Base-by-base conservation (phyloP, 1,139 yeast species). In the Kazachstania sp. region DNA sequence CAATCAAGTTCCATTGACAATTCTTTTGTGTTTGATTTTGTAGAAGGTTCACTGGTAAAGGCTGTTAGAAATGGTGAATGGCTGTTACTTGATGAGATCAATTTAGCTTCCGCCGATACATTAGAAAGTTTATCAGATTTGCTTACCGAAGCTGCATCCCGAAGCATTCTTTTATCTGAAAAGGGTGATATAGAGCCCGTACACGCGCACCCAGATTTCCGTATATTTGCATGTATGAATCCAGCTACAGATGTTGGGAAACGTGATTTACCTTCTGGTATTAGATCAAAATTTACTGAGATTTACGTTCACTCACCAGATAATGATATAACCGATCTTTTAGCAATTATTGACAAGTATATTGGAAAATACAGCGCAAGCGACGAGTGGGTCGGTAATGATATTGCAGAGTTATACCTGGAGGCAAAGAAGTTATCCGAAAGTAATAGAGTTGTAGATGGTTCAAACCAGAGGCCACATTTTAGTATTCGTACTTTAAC, bases 171-270 rank as follows among this genome's bases (percentile, higher is more conserved):
- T 28, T 71, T 87, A 20, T 79, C 95, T 11, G 99, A 94, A 65
- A 82, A 84, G 56, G 97, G 97, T 52, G 97, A 88, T 54, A 81
- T 86, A 15, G 95, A 87, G 54, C 81, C 95, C 5, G 79, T 92
- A 35, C 72, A 71, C 46, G 97, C 96, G 0, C 95, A 90, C 63
- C 79, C 84, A 1, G 90, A 86, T 20, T 94, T 94, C 65, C 73
- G 98, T 52, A 75, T 94, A 9, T 94, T 94, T 71, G 97, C 95
- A 1, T 92, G 97, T 75, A 94, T 94, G 99, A 94, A 94, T 65
- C 98, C 99, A 5, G 94, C 97, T 0, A 94, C 97, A 0, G 99
- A 94, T 72, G 94, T 94, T 28, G 98, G 98, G 47, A 94, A 94
- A 65, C 78, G 82, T 54, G 97, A 94, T 58, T 71, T 94, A 47